phyloP scores from a whole-genome alignment of 768 basidiomycete species.

The Collybia nuda region DNA sequence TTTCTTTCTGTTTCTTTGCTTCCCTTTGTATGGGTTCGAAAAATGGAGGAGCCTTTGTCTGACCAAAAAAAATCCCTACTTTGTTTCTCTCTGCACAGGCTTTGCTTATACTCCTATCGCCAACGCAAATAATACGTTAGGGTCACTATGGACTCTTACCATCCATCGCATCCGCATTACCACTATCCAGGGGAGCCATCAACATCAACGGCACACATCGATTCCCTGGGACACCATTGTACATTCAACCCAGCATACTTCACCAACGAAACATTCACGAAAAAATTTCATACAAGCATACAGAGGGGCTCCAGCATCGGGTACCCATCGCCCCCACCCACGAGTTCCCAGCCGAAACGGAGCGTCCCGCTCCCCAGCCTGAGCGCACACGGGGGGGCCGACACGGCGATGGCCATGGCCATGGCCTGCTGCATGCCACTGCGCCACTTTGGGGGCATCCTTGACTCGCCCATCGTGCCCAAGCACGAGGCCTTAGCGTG shows the following conservation, averaged over 20 bases:
- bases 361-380: conserved; percentile 22
- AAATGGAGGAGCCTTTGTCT: conserved; percentile 6
- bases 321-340: conserved; percentile 25
- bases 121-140: conserved; percentile 9
- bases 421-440: conserved; percentile 1
- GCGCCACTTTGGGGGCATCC: conserved; percentile 20
- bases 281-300: background rate
- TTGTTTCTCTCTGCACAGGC: conserved; percentile 9
- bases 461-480: conserved; percentile 33
- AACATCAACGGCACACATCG: conserved; percentile 9
- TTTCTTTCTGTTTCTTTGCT: background rate
- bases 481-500: conserved; percentile 25
- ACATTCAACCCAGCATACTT: conserved; percentile 6
- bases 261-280: background rate
- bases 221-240: conserved; percentile 12
- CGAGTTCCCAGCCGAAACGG: conserved; percentile 23
- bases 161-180: conserved; percentile 2
- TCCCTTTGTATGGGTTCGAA: too few relatives aligned
- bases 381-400: conserved; percentile 2
- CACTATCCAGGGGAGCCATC: conserved; percentile 1
- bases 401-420: too few relatives aligned
- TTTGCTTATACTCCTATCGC: conserved; percentile 11
- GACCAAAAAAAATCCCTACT: background rate
- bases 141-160: conserved; percentile 5
- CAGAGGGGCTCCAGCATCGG: background rate